Conservation (phyloP, 805 yeast genomes). For the Starmerella stellata region DNA sequence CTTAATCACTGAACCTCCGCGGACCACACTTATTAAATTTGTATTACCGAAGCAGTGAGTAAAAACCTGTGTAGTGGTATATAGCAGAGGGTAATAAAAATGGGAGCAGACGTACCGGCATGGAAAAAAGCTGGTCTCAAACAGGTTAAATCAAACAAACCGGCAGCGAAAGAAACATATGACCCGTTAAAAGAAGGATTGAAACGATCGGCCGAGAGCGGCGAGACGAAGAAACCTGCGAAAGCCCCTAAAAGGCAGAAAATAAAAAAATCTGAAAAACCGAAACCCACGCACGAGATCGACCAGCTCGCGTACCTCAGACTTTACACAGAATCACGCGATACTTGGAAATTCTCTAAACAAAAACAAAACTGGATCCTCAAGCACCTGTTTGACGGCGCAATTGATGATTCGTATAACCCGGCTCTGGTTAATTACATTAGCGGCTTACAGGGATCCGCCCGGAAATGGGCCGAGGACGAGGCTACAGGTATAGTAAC, state of each 20-base stretch:
- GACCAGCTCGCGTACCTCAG: slow-evolving; percentile 54
- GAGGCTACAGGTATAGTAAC: slow-evolving; percentile 32
- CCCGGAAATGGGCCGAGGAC: slow-evolving; percentile 37
- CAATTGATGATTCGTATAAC: slow-evolving; percentile 37
- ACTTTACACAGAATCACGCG: slow-evolving; percentile 37
- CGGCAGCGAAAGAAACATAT: slow-evolving; percentile 17
- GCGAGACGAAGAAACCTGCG: slow-evolving; percentile 19
- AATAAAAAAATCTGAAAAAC: slow-evolving; percentile 46
- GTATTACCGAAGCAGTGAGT: slow-evolving; percentile 13
- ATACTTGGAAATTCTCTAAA: slow-evolving; percentile 66
- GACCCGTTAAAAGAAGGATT: slow-evolving; percentile 19
- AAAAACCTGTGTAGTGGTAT: no score
- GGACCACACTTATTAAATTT: not conserved
- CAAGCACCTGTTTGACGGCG: slow-evolving; percentile 32
- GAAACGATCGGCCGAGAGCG: slow-evolving; percentile 16
- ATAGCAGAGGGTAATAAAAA: no score
- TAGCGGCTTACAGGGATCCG: slow-evolving; percentile 51
- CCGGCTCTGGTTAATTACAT: slow-evolving; percentile 35
- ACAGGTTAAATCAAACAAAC: slow-evolving; percentile 24
- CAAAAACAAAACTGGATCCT: slow-evolving; percentile 77
- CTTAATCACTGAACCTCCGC: not conserved
- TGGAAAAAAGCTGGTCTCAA: slow-evolving; percentile 62
- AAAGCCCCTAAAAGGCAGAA: slow-evolving; percentile 57
- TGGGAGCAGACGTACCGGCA: slow-evolving; percentile 55
- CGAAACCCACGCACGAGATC: slow-evolving; percentile 51